Base-by-base conservation (phyloP, 163 green algal species). In the Prototheca stagnorum region DNA sequence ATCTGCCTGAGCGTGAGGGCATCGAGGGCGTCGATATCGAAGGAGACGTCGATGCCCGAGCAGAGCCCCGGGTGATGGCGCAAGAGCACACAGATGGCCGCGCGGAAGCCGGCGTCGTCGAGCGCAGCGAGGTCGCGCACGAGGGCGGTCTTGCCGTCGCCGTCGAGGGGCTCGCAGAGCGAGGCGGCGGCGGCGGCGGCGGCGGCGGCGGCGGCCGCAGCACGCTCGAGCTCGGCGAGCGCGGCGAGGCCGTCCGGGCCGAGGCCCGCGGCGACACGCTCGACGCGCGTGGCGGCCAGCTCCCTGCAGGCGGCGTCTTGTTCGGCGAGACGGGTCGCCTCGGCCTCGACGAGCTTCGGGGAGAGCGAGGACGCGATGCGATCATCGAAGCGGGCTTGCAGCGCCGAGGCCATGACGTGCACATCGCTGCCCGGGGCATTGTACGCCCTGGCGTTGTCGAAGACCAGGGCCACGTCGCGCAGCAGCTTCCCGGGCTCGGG, bases 401-500 rank as follows among this genome's bases (percentile, higher is more conserved):
- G 54, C 15, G 57, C 65, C 42, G 39, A 63, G 15, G 73, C 70
- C 73, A 80, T 79, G 11, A 77, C 54, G 51, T 74, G 54, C 36
- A 82, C 71, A 56, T 78, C 71, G 28, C 47, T 55, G 31, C 73
- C 73, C 11, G 73, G 64, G 33, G 67, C 64, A 56, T 83, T 83
- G 57, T 76, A 83, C 7, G 36, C 21, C 11, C 47, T 43, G 4
- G 68, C 68, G 36, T 83, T 83, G 51, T 53, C 37, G 46, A 83
- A 78, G n/a, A 84, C 67, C 22, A 77, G 70, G n/a, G 56, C 51
- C 40, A 80, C 64, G 51, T 82, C 73, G 7, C 48, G 44, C 23
- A 57, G 31, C 23, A 81, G 70, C 2, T 58, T 39, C 24, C 68
- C 54, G 3, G 67, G 63, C 27, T 67, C 37, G 2, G 28, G 27